Conservation (phyloP, 139 green algal species). For the Tetradesmus obliquus region DNA sequence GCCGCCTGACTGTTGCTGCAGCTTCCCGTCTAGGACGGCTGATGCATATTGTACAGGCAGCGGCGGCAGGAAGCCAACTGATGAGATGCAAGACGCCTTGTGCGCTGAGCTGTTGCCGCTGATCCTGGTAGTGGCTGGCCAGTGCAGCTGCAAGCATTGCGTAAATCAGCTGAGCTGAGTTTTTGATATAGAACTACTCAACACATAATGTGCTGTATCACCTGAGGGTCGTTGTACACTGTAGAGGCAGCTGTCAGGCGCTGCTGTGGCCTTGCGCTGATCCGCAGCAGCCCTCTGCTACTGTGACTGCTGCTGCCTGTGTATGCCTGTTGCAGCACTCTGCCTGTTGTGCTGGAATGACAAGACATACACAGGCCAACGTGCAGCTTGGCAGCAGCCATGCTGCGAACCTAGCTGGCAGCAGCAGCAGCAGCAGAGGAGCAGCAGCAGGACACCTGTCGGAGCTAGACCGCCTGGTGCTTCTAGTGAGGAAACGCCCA, state of each 20-base stretch:
- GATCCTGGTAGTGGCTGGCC: no score
- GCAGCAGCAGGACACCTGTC: neutral
- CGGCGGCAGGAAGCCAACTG: no score
- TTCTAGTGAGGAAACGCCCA: no score
- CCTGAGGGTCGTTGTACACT: slow-evolving; percentile 22
- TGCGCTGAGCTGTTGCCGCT: no score
- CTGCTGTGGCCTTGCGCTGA: neutral
- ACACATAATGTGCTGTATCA: neutral
- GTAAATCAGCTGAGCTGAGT: no score
- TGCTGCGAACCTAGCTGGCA: neutral
- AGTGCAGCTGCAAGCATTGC: no score
- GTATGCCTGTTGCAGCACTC: neutral
- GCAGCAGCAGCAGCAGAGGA: slow-evolving; percentile 7
- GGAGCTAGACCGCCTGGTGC: neutral
- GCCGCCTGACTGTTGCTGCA: no score
- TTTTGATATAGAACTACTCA: neutral
- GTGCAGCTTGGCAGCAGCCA: neutral
- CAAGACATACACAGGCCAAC: neutral
- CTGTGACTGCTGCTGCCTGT: neutral
- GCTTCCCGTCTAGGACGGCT: no score
- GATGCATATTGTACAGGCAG: no score
- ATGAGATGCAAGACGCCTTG: no score
- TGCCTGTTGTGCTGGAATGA: neutral
- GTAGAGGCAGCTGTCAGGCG: neutral
- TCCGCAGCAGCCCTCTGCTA: neutral